phyloP scores from a whole-genome alignment of 1,284 basidiomycete species.

The Naganishia sp. region DNA sequence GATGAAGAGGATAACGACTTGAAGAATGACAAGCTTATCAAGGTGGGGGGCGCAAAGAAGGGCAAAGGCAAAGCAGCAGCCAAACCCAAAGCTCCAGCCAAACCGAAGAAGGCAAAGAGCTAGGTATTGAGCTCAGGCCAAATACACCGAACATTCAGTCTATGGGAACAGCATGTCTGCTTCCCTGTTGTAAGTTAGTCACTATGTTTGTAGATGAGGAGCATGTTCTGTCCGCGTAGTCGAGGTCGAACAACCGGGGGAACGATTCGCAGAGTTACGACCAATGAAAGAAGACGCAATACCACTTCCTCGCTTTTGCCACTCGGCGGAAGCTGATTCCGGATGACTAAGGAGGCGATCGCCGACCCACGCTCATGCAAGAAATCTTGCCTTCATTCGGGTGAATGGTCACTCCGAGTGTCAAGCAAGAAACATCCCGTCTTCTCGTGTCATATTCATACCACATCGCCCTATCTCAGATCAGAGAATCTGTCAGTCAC shows the following conservation, averaged over 20 bases:
- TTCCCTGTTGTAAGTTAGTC: not conserved
- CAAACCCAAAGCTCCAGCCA: slow-evolving; percentile 20
- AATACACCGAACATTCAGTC: not conserved
- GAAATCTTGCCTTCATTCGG: not conserved
- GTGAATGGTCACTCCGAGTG: too few species aligned
- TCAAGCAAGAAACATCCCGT: too few species aligned
- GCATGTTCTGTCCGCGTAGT: not conserved
- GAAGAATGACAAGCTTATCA: slow-evolving; percentile 33
- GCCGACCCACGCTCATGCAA: slow-evolving; percentile 1
- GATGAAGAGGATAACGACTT: slow-evolving; percentile 31
- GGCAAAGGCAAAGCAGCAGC: slow-evolving; percentile 26
- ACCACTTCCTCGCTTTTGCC: slow-evolving; percentile 5
- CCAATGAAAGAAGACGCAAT: slow-evolving; percentile 6
- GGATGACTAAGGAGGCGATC: slow-evolving; percentile 27
- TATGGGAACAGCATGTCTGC: too few species aligned
- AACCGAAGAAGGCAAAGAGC: slow-evolving; percentile 3
- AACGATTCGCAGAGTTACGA: not conserved
- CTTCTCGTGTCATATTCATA: too few species aligned
- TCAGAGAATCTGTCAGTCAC: not conserved
- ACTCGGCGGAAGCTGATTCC: slow-evolving; percentile 15
- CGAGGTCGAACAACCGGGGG: not conserved
- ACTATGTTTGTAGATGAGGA: not conserved
- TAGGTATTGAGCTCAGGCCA: not conserved
- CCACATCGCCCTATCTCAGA: not conserved
- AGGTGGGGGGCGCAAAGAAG: slow-evolving; percentile 33